phyloP scores from a whole-genome alignment of 805 yeast species.

The Suhomyces sp. region DNA sequence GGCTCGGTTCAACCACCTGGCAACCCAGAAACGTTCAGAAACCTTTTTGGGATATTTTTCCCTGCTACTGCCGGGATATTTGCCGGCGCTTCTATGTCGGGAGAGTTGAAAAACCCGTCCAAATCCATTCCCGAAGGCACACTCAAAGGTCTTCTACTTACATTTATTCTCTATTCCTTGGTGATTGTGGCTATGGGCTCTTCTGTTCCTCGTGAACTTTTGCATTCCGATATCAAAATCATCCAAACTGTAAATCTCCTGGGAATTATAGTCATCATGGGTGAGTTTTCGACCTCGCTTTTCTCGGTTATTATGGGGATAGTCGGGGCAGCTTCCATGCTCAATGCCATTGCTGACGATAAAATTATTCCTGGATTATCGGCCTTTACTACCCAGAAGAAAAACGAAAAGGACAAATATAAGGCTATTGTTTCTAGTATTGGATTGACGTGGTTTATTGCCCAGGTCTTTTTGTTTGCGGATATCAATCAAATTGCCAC shows the following conservation, averaged over 20 bases:
- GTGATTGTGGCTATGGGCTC: conserved; percentile 81
- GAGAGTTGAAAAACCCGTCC: conserved; percentile 83
- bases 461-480: conserved; percentile 82
- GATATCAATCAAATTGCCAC: conserved; percentile 94
- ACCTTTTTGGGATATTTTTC: conserved; percentile 90
- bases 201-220: conserved; percentile 74
- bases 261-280: conserved; percentile 67
- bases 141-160: conserved; percentile 71
- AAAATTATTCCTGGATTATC: conserved; percentile 77
- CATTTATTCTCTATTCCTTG: conserved; percentile 71
- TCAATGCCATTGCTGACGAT: conserved; percentile 91
- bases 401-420: conserved; percentile 38
- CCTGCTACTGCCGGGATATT: conserved; percentile 98
- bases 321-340: conserved; percentile 88
- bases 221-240: conserved; percentile 77
- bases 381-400: conserved; percentile 42
- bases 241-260: conserved; percentile 77
- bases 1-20: conserved; percentile 64
- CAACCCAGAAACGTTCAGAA: conserved; percentile 67
- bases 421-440: conserved; percentile 67
- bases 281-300: conserved; percentile 88
- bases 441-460: conserved; percentile 71
- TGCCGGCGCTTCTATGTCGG: conserved; percentile 99
- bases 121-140: conserved; percentile 94
- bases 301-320: conserved; percentile 94